Evolutionary conservation across 2,329 filamentous ascomycete species (phyloP), one percentile per base, ranked within the genome.

Genomic region (Fusarium siculi): DNA sequence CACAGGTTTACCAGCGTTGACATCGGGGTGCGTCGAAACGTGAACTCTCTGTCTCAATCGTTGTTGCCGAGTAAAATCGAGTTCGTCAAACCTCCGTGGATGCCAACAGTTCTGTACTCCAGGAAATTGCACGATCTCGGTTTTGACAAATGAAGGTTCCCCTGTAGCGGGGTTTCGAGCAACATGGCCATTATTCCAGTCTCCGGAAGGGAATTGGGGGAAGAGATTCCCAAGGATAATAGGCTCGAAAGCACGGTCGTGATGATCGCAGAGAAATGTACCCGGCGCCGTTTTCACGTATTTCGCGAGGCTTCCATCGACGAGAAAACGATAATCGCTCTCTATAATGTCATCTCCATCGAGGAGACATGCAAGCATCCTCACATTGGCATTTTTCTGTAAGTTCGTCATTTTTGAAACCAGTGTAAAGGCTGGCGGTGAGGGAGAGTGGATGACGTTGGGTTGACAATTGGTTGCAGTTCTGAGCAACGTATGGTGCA

Each of bases 291-390:
- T 77, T 40, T 69, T 32, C 16, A 78, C 30, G 60, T 79, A 81
- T 63, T 79, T 79, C 1, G 76, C 72, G 44, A 75, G 66, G 57
- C 72, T 55, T 16, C 58, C 65, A 23, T 78, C 72, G 56, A 79
- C 58, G 5, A 79, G 66, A 60, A 80, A 79, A 54, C 76, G 77
- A 52, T 80, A 79, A 46, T 78, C 74, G 66, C 79, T 77, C 25
- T 77, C 66, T 36, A 68, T 19, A 1, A 30, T 64, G 57, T 76
- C 76, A 2, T 76, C 75, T 0, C 60, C 54, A 43, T 80, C 76
- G 25, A 79, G 39, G 19, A 78, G 72, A 57, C 71, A 77, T 53
- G 76, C 75, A 42, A 79, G 74, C 61, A 80, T 72, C 37, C 63
- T 60, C 36, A 80, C 60, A 44, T 77, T 80, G 18, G 21, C 10